Conservation (phyloP, 2,329 filamentous ascomycete species). For the Harringtonia lauricola region DNA sequence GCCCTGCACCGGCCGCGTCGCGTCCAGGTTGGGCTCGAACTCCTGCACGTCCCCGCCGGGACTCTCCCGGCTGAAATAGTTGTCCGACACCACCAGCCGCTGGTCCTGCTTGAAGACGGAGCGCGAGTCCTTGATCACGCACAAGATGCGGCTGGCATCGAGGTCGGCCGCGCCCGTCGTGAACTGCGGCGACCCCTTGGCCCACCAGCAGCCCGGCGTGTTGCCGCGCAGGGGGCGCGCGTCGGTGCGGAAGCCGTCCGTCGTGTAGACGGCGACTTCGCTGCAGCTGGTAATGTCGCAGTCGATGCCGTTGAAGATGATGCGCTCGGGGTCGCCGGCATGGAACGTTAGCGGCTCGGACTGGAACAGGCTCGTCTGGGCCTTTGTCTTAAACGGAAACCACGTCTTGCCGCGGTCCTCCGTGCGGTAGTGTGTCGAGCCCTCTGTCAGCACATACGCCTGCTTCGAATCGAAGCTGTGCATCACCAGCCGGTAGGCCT, state of each 20-base stretch:
- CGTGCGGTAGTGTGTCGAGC: constrained; percentile 69
- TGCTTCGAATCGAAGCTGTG: constrained; percentile 70
- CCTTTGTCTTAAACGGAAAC: constrained; percentile 58
- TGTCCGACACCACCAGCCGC: constrained; percentile 69
- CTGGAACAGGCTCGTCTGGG: constrained; percentile 42
- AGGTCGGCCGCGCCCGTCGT: constrained; percentile 53
- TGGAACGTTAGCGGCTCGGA: constrained; percentile 60
- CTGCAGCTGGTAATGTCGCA: constrained; percentile 55
- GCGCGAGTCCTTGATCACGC: constrained; percentile 64
- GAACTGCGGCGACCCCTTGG: constrained; percentile 65
- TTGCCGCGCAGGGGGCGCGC: constrained; percentile 54
- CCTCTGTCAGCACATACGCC: constrained; percentile 67
- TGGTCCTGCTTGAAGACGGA: constrained; percentile 64
- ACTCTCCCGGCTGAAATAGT: constrained; percentile 56
- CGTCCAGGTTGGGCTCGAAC: constrained; percentile 68
- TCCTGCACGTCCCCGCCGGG: constrained; percentile 39
- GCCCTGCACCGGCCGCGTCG: constrained; percentile 62
- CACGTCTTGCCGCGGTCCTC: constrained; percentile 74
- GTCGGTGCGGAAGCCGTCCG: constrained; percentile 66
- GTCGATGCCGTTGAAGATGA: constrained; percentile 71
- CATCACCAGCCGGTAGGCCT: constrained; percentile 53
- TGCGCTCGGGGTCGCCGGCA: constrained; percentile 69
- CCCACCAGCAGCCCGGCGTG: constrained; percentile 77
- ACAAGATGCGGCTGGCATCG: constrained; percentile 64
- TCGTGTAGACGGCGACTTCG: constrained; percentile 62